Evolutionary conservation across 345 rosid species (phyloP).

Genomic region (Lenwebbia sp.): DNA sequence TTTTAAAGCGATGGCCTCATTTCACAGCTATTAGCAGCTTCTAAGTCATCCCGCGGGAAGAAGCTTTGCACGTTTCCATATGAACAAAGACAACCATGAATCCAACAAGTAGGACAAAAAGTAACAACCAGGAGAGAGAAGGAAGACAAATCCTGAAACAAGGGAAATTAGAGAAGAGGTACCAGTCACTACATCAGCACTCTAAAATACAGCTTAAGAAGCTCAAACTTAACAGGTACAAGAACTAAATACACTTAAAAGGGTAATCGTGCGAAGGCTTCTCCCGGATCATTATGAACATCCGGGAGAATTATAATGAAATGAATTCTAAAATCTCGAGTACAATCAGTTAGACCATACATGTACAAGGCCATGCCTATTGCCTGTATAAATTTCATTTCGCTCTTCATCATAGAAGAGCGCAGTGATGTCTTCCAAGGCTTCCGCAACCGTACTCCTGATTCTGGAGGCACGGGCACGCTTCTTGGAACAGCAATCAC

Average conservation of each 20-base stretch:
- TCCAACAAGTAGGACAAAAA: background rate
- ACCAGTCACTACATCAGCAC: background rate
- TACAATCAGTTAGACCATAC: constrained; percentile 56
- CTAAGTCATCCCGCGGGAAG: background rate
- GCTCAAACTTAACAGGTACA: background rate
- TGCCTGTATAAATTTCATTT: constrained; percentile 67
- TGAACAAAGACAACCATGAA: background rate
- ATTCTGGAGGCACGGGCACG: constrained; percentile 9
- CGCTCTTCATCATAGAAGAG: constrained; percentile 74
- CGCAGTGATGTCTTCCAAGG: constrained; percentile 69
- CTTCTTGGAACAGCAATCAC: constrained; percentile 12
- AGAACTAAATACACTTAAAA: background rate
- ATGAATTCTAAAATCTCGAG: background rate
- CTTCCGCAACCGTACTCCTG: constrained; percentile 52
- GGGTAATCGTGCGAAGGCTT: background rate
- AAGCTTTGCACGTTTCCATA: background rate
- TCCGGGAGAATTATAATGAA: background rate
- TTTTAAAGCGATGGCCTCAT: background rate
- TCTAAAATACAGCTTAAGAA: background rate
- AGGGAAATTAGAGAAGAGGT: background rate
- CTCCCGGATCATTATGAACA: background rate
- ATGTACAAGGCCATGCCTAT: constrained; percentile 57
- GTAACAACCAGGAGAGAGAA: background rate
- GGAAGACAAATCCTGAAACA: background rate
- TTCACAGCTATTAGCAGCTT: background rate